A percentile compares a stretch with the other conserved stretches of the same genome.
Evolutionary conservation across 306 rosid species (phyloP).

Genomic region (Purshia tridentata): DNA sequence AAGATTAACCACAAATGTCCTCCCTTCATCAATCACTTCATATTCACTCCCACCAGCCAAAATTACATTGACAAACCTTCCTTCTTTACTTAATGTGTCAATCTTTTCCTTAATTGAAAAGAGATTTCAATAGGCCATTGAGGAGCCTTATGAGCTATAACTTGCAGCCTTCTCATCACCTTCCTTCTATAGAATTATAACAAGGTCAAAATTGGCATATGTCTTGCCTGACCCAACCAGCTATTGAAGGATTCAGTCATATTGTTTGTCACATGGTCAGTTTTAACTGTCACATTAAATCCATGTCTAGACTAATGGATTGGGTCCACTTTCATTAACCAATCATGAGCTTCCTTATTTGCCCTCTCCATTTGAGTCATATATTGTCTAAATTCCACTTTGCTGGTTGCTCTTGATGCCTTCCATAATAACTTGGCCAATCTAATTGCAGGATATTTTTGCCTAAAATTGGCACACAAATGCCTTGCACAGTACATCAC

Average conservation of each 20-base stretch:
- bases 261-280: neutral
- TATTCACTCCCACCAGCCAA: neutral
- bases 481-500: neutral
- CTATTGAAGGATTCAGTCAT: neutral
- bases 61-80: neutral
- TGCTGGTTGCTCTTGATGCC: neutral
- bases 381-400: neutral
- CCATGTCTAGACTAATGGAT: neutral
- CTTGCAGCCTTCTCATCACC: neutral
- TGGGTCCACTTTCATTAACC: neutral
- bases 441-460: neutral
- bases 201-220: neutral
- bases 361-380: neutral
- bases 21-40: neutral
- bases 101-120: neutral
- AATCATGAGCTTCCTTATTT: neutral
- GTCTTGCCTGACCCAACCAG: neutral
- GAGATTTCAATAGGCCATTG: too few species aligned
- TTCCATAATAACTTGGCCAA: too few species aligned
- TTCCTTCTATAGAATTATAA: neutral
- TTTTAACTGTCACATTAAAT: neutral
- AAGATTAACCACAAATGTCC: neutral
- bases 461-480: neutral
- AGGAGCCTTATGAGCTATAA: neutral
- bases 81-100: neutral